Conservation (phyloP, 768 basidiomycete genomes). For the Neoboletus magnificus region DNA sequence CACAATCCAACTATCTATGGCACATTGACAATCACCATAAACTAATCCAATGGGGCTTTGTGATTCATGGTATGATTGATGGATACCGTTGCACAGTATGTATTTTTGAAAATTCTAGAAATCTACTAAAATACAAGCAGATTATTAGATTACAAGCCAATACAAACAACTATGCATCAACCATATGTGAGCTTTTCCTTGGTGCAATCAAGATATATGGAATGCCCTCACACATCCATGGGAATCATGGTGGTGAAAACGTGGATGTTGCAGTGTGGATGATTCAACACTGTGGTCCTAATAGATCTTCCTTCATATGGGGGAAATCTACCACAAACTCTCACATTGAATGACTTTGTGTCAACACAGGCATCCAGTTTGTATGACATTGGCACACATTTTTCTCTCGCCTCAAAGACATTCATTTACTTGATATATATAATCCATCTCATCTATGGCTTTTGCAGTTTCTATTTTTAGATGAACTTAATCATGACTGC, state of each 20-base stretch:
- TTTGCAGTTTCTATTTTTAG: slow-evolving; percentile 39
- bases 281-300: background rate
- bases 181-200: slow-evolving; percentile 21
- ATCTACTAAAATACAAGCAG: too few relatives aligned
- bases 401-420: slow-evolving; percentile 34
- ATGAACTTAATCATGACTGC: slow-evolving; percentile 37
- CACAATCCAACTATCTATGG: slow-evolving; percentile 5
- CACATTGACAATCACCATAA: slow-evolving; percentile 28
- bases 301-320: background rate
- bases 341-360: slow-evolving; percentile 44
- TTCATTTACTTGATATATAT: slow-evolving; percentile 32
- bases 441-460: slow-evolving; percentile 42
- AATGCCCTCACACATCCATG: slow-evolving; percentile 22
- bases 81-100: slow-evolving; percentile 8
- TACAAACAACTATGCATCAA: slow-evolving; percentile 26
- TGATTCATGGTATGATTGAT: slow-evolving; percentile 26
- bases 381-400: slow-evolving; percentile 39
- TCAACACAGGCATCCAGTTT: slow-evolving; percentile 41
- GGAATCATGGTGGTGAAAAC: slow-evolving; percentile 31
- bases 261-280: slow-evolving; percentile 21
- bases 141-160: slow-evolving; percentile 9
- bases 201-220: slow-evolving; percentile 5
- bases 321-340: background rate
- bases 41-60: slow-evolving; percentile 22
- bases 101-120: too few relatives aligned